Evolutionary conservation across 208 protist genomes (phyloP).

Genomic region (Trypanosomatidae sp.): DNA sequence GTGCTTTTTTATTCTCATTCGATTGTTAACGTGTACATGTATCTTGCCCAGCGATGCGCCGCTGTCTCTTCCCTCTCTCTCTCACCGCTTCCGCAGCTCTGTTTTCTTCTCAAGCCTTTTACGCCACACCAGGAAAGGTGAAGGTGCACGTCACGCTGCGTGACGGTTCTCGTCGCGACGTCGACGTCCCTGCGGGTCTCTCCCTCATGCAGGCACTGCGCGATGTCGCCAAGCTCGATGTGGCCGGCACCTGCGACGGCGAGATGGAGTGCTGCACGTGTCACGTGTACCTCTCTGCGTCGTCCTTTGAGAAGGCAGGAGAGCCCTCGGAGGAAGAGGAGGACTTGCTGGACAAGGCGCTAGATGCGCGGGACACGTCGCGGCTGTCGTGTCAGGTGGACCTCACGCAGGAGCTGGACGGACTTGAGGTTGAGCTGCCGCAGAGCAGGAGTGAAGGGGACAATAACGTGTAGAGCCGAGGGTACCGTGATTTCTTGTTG

Average conservation of each 20-base stretch:
- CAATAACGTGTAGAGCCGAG: too few species aligned
- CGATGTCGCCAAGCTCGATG: constrained; percentile 48
- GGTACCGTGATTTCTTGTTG: too few species aligned
- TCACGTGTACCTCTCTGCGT: constrained; percentile 86
- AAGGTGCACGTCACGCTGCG: constrained; percentile 34
- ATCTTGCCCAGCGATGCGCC: too few species aligned
- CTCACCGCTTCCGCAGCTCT: too few species aligned
- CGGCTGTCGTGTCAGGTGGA: constrained; percentile 52
- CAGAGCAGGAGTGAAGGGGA: too few species aligned
- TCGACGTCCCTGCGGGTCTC: constrained; percentile 47
- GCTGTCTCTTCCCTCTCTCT: too few species aligned
- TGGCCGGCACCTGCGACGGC: constrained; percentile 89
- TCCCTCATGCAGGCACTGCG: constrained; percentile 90
- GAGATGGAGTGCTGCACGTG: constrained; percentile 93
- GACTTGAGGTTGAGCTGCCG: constrained; percentile 24
- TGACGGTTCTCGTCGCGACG: constrained; percentile 21
- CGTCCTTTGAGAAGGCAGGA: constrained; percentile 63
- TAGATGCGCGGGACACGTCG: constrained; percentile 31
- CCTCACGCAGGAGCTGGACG: constrained; percentile 38
- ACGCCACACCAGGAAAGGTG: constrained; percentile 37
- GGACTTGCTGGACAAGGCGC: constrained; percentile 55
- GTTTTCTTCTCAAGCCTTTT: background rate
- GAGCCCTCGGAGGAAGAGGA: constrained; percentile 61
- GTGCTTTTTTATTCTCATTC: too few species aligned
- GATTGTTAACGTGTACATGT: too few species aligned